These are phyloP conservation scores for Diplodia sapinea DNA, from an alignment of 2,329 filamentous ascomycete genomes.

Conservation along the genomic window DNA sequence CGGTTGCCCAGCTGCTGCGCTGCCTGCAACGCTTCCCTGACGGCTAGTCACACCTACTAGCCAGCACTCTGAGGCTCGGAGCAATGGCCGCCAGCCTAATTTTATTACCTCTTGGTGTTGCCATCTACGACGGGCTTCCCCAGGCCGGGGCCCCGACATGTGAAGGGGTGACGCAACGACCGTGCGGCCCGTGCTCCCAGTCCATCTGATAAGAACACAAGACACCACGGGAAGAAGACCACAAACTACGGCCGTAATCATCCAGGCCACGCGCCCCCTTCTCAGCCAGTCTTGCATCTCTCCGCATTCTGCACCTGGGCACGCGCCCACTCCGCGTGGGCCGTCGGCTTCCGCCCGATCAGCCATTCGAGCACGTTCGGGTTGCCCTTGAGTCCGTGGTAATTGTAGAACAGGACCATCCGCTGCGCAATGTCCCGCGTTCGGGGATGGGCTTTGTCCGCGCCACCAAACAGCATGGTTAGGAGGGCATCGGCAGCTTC, in stretches of 20 bases:
- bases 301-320: not conserved
- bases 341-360: slow-evolving; percentile 32
- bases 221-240: not conserved
- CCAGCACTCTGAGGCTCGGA: not conserved
- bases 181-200: slow-evolving; percentile 13
- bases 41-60: not conserved
- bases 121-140: slow-evolving; percentile 6
- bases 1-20: slow-evolving; percentile 5
- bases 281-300: not conserved
- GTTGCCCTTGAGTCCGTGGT: slow-evolving; percentile 33
- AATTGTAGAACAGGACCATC: slow-evolving; percentile 36
- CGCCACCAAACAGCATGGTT: slow-evolving; percentile 29
- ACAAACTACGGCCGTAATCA: not conserved
- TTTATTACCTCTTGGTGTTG: slow-evolving; percentile 6
- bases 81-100: not conserved
- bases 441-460: slow-evolving; percentile 14
- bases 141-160: slow-evolving; percentile 25
- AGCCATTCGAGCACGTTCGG: slow-evolving; percentile 35
- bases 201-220: slow-evolving; percentile 8
- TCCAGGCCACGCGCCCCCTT: not conserved
- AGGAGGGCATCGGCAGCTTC: slow-evolving; percentile 34
- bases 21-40: not conserved
- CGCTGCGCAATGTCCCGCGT: slow-evolving; percentile 33
- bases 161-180: slow-evolving; percentile 27
- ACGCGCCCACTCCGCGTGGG: slow-evolving; percentile 32